Evolutionary conservation across 768 basidiomycete genomes (phyloP).

Genomic region (Multifurca ochricompacta): DNA sequence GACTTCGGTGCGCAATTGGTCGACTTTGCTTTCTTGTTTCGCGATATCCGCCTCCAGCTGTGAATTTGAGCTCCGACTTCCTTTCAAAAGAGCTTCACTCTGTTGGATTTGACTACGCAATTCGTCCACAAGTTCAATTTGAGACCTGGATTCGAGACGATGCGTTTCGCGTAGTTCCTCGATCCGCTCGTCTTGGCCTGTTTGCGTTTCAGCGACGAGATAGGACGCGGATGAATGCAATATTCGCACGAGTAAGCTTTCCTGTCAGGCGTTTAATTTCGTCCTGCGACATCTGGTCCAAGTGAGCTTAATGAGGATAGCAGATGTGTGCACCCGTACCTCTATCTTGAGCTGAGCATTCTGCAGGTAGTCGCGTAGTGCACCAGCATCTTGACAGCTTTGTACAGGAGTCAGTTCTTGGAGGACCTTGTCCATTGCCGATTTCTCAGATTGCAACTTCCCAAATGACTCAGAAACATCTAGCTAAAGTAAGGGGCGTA

Average conservation of each 20-base stretch:
- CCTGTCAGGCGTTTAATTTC: constrained; percentile 70
- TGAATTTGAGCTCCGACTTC: constrained; percentile 41
- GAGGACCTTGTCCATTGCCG: constrained; percentile 59
- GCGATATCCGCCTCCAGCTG: constrained; percentile 42
- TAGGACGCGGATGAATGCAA: neutral
- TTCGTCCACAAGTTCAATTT: constrained; percentile 62
- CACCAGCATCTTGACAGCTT: constrained; percentile 53
- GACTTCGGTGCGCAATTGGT: constrained; percentile 55
- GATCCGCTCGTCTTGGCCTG: constrained; percentile 79
- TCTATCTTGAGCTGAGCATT: constrained; percentile 61
- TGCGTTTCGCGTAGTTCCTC: constrained; percentile 84
- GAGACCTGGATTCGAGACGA: constrained; percentile 69
- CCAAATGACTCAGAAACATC: constrained; percentile 77
- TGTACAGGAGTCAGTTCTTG: constrained; percentile 65
- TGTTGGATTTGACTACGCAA: constrained; percentile 62
- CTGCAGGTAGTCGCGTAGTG: constrained; percentile 65
- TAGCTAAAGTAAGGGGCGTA: constrained; percentile 25
- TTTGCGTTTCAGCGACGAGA: constrained; percentile 8
- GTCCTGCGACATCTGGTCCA: constrained; percentile 53
- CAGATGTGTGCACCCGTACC: constrained; percentile 36
- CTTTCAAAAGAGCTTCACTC: constrained; percentile 60
- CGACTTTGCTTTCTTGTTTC: constrained; percentile 48
- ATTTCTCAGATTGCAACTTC: constrained; percentile 63
- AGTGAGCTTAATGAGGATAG: neutral
- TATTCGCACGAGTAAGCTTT: constrained; percentile 64